phyloP scores from a whole-genome alignment of 441 rosid species.

The Hypseocharis bilobata region DNA sequence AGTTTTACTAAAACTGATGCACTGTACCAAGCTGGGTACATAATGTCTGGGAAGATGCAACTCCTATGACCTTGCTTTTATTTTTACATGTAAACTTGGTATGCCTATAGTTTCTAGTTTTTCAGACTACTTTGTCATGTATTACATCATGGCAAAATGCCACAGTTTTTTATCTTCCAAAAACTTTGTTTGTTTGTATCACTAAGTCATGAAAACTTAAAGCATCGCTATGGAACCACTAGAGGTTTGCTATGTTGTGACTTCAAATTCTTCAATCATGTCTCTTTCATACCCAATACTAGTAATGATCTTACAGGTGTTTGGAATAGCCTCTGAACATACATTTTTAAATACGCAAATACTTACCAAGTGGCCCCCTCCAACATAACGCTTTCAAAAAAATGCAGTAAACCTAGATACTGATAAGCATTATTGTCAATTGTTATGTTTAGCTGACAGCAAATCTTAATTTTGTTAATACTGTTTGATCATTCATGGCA shows the following conservation, averaged over 20 bases:
- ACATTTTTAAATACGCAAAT: too few relatives aligned
- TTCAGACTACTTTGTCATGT: too few relatives aligned
- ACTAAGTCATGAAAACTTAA: background rate
- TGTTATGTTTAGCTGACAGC: background rate
- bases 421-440: background rate
- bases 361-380: background rate
- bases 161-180: background rate
- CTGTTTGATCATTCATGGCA: conserved; percentile 27
- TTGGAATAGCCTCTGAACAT: too few relatives aligned
- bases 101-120: too few relatives aligned
- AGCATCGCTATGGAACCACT: background rate
- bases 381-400: background rate
- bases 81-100: too few relatives aligned
- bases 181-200: background rate
- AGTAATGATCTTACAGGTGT: too few relatives aligned
- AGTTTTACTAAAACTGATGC: too few relatives aligned
- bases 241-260: background rate
- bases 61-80: too few relatives aligned
- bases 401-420: background rate
- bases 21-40: too few relatives aligned
- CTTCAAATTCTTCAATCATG: background rate
- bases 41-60: too few relatives aligned
- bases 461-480: conserved; percentile 2
- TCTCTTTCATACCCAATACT: too few relatives aligned
- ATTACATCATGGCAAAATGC: too few relatives aligned